Percentiles rank a stretch among this genome's conserved stretches.
These are phyloP conservation scores for Euclidium syriacum DNA, from an alignment of 345 rosid species.

Conservation along the genomic window DNA sequence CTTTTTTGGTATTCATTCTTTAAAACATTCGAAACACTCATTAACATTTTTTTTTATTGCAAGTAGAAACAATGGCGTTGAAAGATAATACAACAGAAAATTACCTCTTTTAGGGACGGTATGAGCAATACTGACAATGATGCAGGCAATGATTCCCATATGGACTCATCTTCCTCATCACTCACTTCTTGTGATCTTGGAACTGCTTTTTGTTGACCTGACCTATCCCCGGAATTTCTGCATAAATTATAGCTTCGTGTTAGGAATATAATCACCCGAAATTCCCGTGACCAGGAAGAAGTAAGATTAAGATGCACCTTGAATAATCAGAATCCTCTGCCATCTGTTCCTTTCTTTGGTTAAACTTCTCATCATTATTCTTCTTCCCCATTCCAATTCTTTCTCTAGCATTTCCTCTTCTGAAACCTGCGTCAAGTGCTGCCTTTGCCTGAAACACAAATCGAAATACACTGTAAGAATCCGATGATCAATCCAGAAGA, in stretches of 20 bases:
- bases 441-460: slow-evolving; percentile 65
- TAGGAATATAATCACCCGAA: neutral
- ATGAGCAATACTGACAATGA: slow-evolving; percentile 71
- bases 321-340: slow-evolving; percentile 61
- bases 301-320: slow-evolving; percentile 43
- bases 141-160: slow-evolving; percentile 51
- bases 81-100: neutral
- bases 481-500: neutral
- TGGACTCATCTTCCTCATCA: slow-evolving; percentile 63
- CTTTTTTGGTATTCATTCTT: neutral
- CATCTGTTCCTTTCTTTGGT: slow-evolving; percentile 49
- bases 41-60: neutral
- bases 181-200: slow-evolving; percentile 46
- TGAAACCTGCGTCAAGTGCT: slow-evolving; percentile 64
- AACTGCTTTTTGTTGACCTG: slow-evolving; percentile 44
- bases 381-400: slow-evolving; percentile 37
- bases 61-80: neutral
- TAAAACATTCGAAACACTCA: neutral
- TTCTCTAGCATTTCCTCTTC: slow-evolving; percentile 71
- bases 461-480: neutral
- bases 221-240: slow-evolving; percentile 51
- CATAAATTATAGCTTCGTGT: slow-evolving; percentile 7
- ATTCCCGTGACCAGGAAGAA: neutral
- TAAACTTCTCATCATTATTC: slow-evolving; percentile 38
- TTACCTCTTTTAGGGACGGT: slow-evolving; percentile 86